Evolutionary conservation across 352 stramenopile genomes (phyloP), one percentile per base, ranked within the genome.

Genomic region (Pythium volutum): DNA sequence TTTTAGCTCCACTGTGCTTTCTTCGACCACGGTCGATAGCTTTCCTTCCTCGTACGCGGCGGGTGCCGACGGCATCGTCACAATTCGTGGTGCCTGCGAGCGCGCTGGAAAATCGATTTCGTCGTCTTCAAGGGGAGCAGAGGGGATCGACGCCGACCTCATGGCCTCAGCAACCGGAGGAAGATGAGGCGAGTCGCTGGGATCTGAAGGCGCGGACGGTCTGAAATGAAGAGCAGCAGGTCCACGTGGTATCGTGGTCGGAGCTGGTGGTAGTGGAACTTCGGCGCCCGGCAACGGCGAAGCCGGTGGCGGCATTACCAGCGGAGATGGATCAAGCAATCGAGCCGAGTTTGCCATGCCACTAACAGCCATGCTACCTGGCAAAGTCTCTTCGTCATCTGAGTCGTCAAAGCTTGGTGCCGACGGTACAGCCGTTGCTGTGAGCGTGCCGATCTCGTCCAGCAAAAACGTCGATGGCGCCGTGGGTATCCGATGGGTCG

Each of bases 361-460:
- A n/a, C 4, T 18, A 43, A 41, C 9, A 43, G n/a, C 27, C 5
- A 31, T 20, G 34, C 1, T 53, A n/a, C n/a, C n/a, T 16, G 27
- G 23, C 2, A 49, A 29, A 33, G 41, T 25, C 9, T 67, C 53
- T 41, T 82, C 71, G 8, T 78, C 71, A 48, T 78, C 74, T 12
- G 71, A 80, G 49, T 78, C 69, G 39, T 71, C 61, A 42, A 82
- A 80, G 26, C 45, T 72, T 27, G 74, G 74, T 25, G 74, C 74
- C 1, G 74, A 82, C 8, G 74, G 74, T 25, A 59, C 70, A 8
- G 60, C 47, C 15, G 58, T 64, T 22, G 46, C 34, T 4, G 59
- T 63, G 15, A 64, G 31, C 11, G 51, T 39, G 22, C 36, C 54
- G 11, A 59, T 57, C 1, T 57, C 56, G 25, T 31, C 49, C 4